These are phyloP conservation scores for Lyophyllum shimeji DNA, from an alignment of 768 basidiomycete species.

Conservation along the genomic window DNA sequence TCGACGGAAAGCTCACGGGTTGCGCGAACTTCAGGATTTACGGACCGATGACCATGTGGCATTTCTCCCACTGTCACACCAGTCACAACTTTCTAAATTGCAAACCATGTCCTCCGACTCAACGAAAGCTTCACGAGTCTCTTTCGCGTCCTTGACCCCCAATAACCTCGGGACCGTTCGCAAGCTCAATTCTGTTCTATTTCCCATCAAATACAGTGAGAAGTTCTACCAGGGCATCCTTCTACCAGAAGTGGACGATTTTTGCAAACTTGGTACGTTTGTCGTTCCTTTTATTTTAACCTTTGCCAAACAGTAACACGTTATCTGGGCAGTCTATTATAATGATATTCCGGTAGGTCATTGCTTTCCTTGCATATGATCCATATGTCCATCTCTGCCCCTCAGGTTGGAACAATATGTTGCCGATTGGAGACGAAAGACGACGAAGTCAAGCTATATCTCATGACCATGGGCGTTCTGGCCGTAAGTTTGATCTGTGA, in stretches of 20 bases:
- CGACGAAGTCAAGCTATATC: slow-evolving; percentile 60
- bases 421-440: slow-evolving; percentile 77
- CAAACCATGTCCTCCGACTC: slow-evolving; percentile 19
- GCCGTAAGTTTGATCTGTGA: slow-evolving; percentile 55
- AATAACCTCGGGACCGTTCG: slow-evolving; percentile 85
- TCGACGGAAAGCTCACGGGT: not conserved
- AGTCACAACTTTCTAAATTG: slow-evolving; percentile 7
- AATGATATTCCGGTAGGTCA: slow-evolving; percentile 77
- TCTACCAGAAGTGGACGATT: slow-evolving; percentile 75
- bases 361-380: slow-evolving; percentile 7
- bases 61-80: not conserved
- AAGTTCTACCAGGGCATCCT: slow-evolving; percentile 85
- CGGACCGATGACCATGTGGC: not conserved
- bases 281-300: not conserved
- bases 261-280: slow-evolving; percentile 80
- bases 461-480: slow-evolving; percentile 92
- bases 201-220: slow-evolving; percentile 87
- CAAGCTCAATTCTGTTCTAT: slow-evolving; percentile 72
- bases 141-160: slow-evolving; percentile 70
- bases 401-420: slow-evolving; percentile 78
- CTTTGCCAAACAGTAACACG: slow-evolving; percentile 1
- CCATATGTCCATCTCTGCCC: slow-evolving; percentile 14
- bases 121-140: slow-evolving; percentile 42
- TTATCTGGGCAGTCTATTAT: slow-evolving; percentile 66
- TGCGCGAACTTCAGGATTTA: too few relatives aligned